Evolutionary conservation across 208 protist species (phyloP).

Genomic region (Blechomonas ayalai): DNA sequence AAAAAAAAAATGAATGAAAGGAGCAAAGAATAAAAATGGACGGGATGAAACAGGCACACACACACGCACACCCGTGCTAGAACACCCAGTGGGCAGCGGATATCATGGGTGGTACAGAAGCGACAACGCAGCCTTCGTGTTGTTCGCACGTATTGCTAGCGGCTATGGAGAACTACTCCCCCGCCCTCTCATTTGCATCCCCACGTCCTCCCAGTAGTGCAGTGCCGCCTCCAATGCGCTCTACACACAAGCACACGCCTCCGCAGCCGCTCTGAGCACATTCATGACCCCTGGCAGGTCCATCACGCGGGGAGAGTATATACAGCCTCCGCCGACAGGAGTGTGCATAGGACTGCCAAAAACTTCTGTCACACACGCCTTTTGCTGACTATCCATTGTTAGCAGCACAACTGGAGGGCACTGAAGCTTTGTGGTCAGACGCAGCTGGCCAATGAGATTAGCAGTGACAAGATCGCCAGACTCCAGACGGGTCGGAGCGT

Average conservation of each 20-base stretch:
- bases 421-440: slow-evolving; percentile 6
- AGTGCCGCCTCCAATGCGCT: no score
- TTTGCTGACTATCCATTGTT: slow-evolving; percentile 57
- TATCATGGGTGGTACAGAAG: slow-evolving; percentile 14
- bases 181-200: no score
- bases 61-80: not conserved
- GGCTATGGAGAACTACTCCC: no score
- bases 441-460: slow-evolving; percentile 31
- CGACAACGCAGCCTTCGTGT: slow-evolving; percentile 10
- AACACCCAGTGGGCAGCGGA: no score
- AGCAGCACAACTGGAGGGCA: slow-evolving; percentile 57
- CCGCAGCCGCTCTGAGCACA: slow-evolving; percentile 17
- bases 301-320: slow-evolving; percentile 13
- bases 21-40: slow-evolving; percentile 1
- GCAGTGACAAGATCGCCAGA: slow-evolving; percentile 58
- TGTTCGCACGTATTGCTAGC: no score
- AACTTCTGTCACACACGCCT: slow-evolving; percentile 30
- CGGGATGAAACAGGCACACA: slow-evolving; percentile 2
- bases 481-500: slow-evolving; percentile 48
- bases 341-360: slow-evolving; percentile 15
- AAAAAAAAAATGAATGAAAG: slow-evolving; percentile 2
- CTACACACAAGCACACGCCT: no score
- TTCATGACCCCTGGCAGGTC: slow-evolving; percentile 6
- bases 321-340: slow-evolving; percentile 2
- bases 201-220: no score